Percentiles rank a stretch among this genome's conserved stretches.
phyloP scores from a whole-genome alignment of 345 rosid genomes.

The Linum tenue region DNA sequence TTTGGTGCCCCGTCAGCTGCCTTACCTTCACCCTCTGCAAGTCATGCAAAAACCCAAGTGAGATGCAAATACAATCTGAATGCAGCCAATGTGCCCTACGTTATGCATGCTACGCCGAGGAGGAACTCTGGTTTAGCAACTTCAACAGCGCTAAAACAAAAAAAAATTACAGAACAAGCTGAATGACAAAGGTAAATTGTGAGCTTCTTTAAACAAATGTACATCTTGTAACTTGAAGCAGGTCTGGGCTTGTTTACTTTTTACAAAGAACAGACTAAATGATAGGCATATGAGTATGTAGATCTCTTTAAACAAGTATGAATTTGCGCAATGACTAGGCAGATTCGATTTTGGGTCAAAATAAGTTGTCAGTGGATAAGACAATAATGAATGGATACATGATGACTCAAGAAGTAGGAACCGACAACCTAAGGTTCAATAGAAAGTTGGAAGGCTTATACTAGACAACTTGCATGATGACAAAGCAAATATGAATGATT shows the following conservation, averaged over 20 bases:
- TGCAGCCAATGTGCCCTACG: not conserved
- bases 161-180: not conserved
- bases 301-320: too few relatives aligned
- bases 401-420: not conserved
- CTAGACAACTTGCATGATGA: not conserved
- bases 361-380: too few relatives aligned
- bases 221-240: too few relatives aligned
- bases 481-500: not conserved
- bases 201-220: too few relatives aligned
- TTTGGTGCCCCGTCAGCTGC: constrained; percentile 34
- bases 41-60: constrained; percentile 15
- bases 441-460: not conserved
- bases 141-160: not conserved
- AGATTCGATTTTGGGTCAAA: too few relatives aligned
- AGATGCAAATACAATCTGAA: not conserved
- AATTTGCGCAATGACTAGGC: too few relatives aligned
- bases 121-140: not conserved
- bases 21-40: constrained; percentile 66
- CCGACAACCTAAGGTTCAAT: too few relatives aligned
- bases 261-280: too few relatives aligned
- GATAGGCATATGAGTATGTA: too few relatives aligned
- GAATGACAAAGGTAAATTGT: not conserved
- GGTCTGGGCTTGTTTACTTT: too few relatives aligned
- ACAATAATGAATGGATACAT: not conserved
- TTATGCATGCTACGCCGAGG: not conserved